Percentiles rank a stretch among this genome's conserved stretches.
These are phyloP conservation scores for Marchantia polymorpha DNA, from an alignment of 225 moss, liverwort and hornwort species.

Conservation along the genomic window DNA sequence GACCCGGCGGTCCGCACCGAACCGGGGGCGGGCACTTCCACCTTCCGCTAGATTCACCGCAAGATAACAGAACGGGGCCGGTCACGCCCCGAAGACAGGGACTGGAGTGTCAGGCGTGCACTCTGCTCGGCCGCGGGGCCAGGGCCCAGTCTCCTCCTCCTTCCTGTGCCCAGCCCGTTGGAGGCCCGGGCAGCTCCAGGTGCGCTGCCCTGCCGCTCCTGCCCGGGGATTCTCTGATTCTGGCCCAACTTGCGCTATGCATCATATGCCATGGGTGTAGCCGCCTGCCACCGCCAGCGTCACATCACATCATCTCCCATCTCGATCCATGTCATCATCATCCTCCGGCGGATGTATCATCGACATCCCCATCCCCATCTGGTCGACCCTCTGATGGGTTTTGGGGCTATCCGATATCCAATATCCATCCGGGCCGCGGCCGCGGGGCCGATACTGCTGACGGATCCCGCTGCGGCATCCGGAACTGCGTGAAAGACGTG, in stretches of 20 bases:
- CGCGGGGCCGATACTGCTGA: too few relatives aligned
- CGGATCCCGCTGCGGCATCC: too few relatives aligned
- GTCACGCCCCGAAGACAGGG: not conserved
- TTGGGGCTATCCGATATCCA: too few relatives aligned
- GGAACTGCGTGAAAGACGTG: too few relatives aligned
- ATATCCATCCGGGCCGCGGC: too few relatives aligned
- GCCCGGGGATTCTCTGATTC: not conserved
- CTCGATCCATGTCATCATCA: too few relatives aligned
- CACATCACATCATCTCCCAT: not conserved
- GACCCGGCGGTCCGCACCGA: slow-evolving; percentile 2
- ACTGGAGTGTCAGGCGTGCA: not conserved
- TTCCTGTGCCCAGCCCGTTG: slow-evolving; percentile 11
- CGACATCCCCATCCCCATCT: too few relatives aligned
- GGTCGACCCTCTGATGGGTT: too few relatives aligned
- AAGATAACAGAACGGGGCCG: slow-evolving; percentile 7
- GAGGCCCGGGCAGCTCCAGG: slow-evolving; percentile 6
- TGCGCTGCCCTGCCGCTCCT: not conserved
- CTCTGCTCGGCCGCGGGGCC: not conserved
- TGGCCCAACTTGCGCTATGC: not conserved
- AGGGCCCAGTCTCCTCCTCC: not conserved
- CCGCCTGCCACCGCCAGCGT: slow-evolving; percentile 10
- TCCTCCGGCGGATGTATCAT: too few relatives aligned
- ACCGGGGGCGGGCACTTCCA: not conserved
- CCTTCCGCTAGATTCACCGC: not conserved
- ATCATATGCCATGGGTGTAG: not conserved